A percentile compares a stretch with the other conserved stretches of the same genome.
Evolutionary conservation across 352 stramenopile genomes (phyloP).

Genomic region (Globisporangium takayamanum): DNA sequence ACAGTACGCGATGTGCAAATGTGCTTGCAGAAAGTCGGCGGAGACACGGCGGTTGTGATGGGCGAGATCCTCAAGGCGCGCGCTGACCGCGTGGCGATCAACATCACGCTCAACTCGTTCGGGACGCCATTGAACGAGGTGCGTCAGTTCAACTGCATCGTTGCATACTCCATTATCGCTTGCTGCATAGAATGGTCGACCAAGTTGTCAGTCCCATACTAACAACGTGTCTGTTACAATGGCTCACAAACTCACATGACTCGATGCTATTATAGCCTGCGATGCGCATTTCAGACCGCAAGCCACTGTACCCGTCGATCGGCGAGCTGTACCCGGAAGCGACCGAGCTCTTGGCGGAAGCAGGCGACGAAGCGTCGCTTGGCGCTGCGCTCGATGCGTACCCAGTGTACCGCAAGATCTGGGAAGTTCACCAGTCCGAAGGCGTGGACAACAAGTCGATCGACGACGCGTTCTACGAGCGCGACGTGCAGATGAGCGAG

Average conservation of each 20-base stretch:
- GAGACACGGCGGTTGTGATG: constrained; percentile 97
- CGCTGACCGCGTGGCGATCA: constrained; percentile 98
- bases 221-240: neutral
- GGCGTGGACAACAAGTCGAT: constrained; percentile 95
- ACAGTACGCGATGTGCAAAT: neutral
- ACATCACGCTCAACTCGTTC: constrained; percentile 99
- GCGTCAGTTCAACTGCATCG: neutral
- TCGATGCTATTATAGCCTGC: constrained; percentile 50
- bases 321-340: constrained; percentile 96
- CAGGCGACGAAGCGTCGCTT: constrained; percentile 87
- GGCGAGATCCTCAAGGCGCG: constrained; percentile 92
- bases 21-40: constrained; percentile 81
- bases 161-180: too few relatives aligned
- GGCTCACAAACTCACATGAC: neutral
- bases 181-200: constrained; percentile 16
- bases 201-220: constrained; percentile 15
- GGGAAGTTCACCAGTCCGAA: constrained; percentile 93
- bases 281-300: constrained; percentile 96
- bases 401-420: constrained; percentile 96
- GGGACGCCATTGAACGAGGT: constrained; percentile 88
- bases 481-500: constrained; percentile 97
- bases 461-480: constrained; percentile 99
- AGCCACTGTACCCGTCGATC: constrained; percentile 96
- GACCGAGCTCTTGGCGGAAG: constrained; percentile 91
- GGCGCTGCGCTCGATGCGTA: constrained; percentile 90